Evolutionary conservation across 75 land plant genomes (phyloP).

Genomic region (Pseudotsuga menziesii): DNA sequence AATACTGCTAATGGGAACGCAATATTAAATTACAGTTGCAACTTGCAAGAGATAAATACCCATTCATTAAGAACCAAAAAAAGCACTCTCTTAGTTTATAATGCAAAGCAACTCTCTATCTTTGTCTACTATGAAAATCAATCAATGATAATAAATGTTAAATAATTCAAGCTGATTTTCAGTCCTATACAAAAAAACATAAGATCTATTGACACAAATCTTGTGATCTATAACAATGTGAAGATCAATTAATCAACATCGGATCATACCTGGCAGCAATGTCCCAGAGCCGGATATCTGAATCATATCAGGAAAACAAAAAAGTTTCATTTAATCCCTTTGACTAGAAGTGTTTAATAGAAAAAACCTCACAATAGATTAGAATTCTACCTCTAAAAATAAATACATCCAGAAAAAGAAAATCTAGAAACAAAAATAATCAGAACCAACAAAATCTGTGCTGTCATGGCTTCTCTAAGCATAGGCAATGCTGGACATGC

Average conservation of each 20-base stretch:
- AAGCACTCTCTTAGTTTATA: background rate
- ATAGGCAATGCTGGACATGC: no score
- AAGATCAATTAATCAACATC: background rate
- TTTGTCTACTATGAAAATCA: background rate
- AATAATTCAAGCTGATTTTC: background rate
- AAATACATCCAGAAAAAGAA: no score
- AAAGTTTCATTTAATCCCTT: background rate
- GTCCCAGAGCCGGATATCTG: constrained; percentile 95
- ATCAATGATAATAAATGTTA: background rate
- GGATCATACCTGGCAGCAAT: constrained; percentile 56
- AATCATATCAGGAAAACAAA: background rate
- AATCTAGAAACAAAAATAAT: background rate
- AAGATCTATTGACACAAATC: background rate
- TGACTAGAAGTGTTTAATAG: background rate
- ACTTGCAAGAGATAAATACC: no score
- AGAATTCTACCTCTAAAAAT: background rate
- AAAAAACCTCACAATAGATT: background rate
- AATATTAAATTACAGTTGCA: no score
- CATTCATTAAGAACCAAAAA: background rate
- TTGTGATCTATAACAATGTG: background rate
- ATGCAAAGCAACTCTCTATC: background rate
- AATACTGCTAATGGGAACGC: no score
- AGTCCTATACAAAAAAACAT: background rate
- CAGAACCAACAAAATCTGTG: no score
- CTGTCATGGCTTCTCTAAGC: no score